Conservation (phyloP, 768 basidiomycete species). For the Boletus edulis region DNA sequence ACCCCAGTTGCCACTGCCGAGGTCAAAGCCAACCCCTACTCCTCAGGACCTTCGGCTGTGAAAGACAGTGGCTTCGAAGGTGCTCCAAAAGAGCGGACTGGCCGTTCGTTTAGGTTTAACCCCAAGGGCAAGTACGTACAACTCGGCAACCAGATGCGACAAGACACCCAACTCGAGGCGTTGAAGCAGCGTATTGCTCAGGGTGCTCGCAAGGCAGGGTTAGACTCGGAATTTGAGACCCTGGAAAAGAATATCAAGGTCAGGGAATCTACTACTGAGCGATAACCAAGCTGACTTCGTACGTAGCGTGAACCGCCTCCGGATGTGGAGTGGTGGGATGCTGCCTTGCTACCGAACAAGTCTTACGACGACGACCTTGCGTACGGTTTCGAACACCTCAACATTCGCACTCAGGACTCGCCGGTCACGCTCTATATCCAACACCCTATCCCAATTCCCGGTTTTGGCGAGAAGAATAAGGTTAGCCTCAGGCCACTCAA, state of each 20-base stretch:
- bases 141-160: conserved; percentile 66
- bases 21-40: conserved; percentile 72
- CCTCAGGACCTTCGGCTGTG: conserved; percentile 42
- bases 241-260: conserved; percentile 90
- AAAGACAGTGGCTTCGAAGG: conserved; percentile 71
- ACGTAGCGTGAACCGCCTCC: conserved; percentile 83
- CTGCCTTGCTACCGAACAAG: conserved; percentile 74
- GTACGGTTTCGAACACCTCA: conserved; percentile 53
- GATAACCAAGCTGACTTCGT: conserved; percentile 1
- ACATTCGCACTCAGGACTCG: conserved; percentile 63
- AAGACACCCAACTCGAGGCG: conserved; percentile 80
- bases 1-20: conserved; percentile 39
- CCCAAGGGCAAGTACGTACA: conserved; percentile 90
- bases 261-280: conserved; percentile 15
- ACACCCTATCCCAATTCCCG: conserved; percentile 95
- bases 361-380: conserved; percentile 69
- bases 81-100: conserved; percentile 66
- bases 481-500: conserved; percentile 80
- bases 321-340: conserved; percentile 97
- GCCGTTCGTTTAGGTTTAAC: conserved; percentile 80
- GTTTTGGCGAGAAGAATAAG: conserved; percentile 83
- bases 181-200: conserved; percentile 93
- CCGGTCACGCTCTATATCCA: conserved; percentile 91
- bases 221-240: conserved; percentile 90
- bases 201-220: conserved; percentile 87